phyloP scores from a whole-genome alignment of 306 rosid genomes.

The Leucaena leucocephala region DNA sequence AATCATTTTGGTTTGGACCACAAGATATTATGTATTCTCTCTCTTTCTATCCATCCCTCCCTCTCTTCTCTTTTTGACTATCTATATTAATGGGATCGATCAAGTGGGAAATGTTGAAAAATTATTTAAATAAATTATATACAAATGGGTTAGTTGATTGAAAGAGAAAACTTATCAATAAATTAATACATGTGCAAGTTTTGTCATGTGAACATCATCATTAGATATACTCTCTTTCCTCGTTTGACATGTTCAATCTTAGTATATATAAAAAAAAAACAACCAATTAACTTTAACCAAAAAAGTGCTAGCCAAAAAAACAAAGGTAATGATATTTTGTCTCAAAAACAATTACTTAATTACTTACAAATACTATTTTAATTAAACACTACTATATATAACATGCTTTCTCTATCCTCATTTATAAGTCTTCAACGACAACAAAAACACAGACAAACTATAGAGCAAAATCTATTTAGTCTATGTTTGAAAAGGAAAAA shows the following conservation, averaged over 20 bases:
- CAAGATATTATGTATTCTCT: not conserved
- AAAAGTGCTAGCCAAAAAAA: not conserved
- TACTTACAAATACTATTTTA: not conserved
- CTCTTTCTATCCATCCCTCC: not conserved
- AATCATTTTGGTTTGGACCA: constrained; percentile 23
- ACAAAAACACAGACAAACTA: too few species aligned
- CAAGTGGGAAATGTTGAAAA: not conserved
- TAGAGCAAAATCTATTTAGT: too few species aligned
- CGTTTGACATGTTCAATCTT: not conserved
- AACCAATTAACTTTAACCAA: not conserved
- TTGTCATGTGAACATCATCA: not conserved
- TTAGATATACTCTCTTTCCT: not conserved
- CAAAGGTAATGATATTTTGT: not conserved
- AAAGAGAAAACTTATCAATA: not conserved
- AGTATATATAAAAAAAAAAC: not conserved
- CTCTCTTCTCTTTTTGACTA: not conserved
- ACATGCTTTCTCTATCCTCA: too few species aligned
- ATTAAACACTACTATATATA: too few species aligned
- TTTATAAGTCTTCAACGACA: too few species aligned
- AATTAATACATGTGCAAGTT: not conserved
- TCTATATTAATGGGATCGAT: not conserved
- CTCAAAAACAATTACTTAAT: too few species aligned
- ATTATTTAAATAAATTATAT: not conserved
- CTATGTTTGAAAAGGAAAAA: too few species aligned
- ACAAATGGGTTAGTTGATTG: constrained; percentile 12